phyloP scores from a whole-genome alignment of 2,329 filamentous ascomycete species.

The Rugonectria rugulosa region DNA sequence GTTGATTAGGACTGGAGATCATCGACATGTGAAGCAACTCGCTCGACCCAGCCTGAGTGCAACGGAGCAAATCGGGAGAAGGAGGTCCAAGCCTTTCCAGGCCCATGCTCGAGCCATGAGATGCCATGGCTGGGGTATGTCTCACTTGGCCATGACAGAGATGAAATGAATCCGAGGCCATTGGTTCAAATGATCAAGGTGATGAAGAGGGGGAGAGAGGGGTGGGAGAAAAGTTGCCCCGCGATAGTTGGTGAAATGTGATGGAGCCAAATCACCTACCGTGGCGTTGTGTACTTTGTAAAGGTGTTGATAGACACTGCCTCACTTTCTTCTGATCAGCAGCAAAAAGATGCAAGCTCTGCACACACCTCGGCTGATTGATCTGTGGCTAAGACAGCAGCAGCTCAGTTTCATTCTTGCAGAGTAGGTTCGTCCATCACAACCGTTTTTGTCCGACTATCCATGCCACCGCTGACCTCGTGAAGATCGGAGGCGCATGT shows the following conservation, averaged over 20 bases:
- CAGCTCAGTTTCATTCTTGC: too few species aligned
- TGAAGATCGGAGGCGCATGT: background rate
- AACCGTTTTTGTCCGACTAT: background rate
- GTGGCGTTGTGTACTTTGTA: too few species aligned
- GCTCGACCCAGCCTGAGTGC: slow-evolving; percentile 15
- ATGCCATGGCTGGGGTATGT: background rate
- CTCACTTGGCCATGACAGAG: slow-evolving; percentile 3
- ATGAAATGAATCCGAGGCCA: slow-evolving; percentile 10
- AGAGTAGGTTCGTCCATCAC: background rate
- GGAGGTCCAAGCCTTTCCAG: slow-evolving; percentile 15
- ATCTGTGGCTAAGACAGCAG: slow-evolving; percentile 12
- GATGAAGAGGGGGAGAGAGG: background rate
- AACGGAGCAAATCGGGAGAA: slow-evolving; percentile 37
- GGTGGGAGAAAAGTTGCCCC: too few species aligned
- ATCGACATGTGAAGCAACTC: slow-evolving; percentile 39
- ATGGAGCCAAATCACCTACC: too few species aligned
- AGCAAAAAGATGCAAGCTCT: too few species aligned
- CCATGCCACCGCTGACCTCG: background rate
- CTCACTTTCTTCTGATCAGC: too few species aligned
- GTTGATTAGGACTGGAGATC: slow-evolving; percentile 38
- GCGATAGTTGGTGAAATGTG: background rate
- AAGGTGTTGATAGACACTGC: too few species aligned
- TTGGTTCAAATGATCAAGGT: slow-evolving; percentile 9
- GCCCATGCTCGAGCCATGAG: slow-evolving; percentile 11
- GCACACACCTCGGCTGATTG: too few species aligned